phyloP scores from a whole-genome alignment of 2,329 filamentous ascomycete species.

The Hypocrella siamensis region DNA sequence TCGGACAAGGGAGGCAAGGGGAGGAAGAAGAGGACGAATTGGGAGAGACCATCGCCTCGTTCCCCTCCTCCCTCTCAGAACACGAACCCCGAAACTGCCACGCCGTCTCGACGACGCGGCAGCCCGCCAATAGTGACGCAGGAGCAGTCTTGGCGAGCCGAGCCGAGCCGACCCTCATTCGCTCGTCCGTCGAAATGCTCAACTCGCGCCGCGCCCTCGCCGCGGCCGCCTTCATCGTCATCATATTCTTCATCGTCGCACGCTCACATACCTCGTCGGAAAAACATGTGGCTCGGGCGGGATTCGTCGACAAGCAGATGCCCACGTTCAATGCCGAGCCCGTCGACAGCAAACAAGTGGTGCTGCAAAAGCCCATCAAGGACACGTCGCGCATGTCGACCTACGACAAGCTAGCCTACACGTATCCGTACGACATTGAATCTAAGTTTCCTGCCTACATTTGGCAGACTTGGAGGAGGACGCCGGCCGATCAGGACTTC shows the following conservation, averaged over 20 bases:
- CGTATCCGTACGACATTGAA: slow-evolving; percentile 84
- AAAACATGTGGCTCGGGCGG: slow-evolving; percentile 1
- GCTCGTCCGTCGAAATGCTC: slow-evolving; percentile 41
- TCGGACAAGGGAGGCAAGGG: no score
- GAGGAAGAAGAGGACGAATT: no score
- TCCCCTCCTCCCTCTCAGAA: no score
- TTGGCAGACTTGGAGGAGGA: slow-evolving; percentile 97
- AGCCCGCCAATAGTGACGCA: no score
- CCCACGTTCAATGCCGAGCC: slow-evolving; percentile 7
- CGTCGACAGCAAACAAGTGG: slow-evolving; percentile 2
- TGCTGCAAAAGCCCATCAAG: slow-evolving; percentile 35
- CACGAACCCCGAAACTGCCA: no score
- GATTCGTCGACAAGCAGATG: slow-evolving; percentile 8
- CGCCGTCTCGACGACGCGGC: no score
- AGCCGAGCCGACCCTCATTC: no score
- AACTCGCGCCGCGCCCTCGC: slow-evolving; percentile 63
- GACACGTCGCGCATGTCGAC: slow-evolving; percentile 60
- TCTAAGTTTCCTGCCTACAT: slow-evolving; percentile 91
- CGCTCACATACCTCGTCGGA: slow-evolving; percentile 30
- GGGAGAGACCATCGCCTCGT: no score
- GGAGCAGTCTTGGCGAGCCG: no score
- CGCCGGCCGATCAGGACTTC: slow-evolving; percentile 64
- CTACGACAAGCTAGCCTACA: slow-evolving; percentile 72
- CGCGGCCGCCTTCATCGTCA: slow-evolving; percentile 51
- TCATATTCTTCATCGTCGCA: slow-evolving; percentile 52